phyloP scores from a whole-genome alignment of 148 eudicot genomes.

The Polygonum maritimum region DNA sequence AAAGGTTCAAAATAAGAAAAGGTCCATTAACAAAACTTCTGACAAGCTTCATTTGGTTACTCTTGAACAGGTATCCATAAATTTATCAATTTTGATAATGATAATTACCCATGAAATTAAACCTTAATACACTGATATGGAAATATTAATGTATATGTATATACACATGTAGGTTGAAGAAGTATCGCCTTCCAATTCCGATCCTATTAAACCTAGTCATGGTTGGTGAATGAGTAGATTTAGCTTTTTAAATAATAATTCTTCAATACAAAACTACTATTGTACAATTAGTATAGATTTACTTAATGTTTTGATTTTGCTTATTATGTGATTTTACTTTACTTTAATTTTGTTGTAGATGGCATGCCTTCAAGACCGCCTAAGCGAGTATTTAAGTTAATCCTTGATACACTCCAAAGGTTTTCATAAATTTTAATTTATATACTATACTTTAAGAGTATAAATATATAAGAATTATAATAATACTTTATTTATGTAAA shows the following conservation, averaged over 20 bases:
- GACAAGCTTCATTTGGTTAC: not conserved
- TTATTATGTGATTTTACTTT: too few species aligned
- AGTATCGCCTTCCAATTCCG: not conserved
- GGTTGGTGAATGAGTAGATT: not conserved
- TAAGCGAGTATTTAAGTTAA: slow-evolving; percentile 50
- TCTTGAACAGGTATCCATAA: not conserved
- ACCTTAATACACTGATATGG: not conserved
- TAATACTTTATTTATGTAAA: too few species aligned
- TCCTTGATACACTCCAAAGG: slow-evolving; percentile 76
- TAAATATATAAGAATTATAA: too few species aligned
- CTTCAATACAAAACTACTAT: too few species aligned
- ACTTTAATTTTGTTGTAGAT: slow-evolving; percentile 11
- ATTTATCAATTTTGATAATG: not conserved
- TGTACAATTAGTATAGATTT: not conserved
- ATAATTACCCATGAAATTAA: not conserved
- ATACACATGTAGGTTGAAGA: not conserved
- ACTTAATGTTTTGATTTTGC: not conserved
- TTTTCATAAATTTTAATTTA: not conserved
- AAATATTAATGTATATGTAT: not conserved
- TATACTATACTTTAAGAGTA: not conserved
- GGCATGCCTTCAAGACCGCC: slow-evolving; percentile 37
- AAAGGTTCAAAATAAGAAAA: not conserved
- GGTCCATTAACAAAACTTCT: not conserved
- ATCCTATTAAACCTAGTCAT: not conserved
- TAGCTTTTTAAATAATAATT: not conserved